Evolutionary conservation across 2,329 filamentous ascomycete species (phyloP), one percentile per base, ranked within the genome.

Genomic region (Xylaria sp.): DNA sequence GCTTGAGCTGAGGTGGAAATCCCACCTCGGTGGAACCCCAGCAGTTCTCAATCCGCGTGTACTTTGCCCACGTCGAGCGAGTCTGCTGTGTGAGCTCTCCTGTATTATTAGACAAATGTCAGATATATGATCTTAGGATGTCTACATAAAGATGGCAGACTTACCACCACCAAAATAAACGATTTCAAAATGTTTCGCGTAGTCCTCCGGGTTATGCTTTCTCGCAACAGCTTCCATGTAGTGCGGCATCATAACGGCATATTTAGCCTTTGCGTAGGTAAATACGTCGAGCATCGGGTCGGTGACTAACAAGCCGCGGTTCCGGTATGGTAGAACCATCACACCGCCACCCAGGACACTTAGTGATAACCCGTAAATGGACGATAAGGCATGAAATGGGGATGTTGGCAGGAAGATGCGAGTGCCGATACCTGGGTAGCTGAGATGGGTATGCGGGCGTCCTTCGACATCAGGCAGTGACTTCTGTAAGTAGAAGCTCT

Each of bases 101-200:
- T 75, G 28, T 44, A 15, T 31, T 15, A 1, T 37, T 0, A 15
- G n/a, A 39, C 25, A 18, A 31, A 62, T 23, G 28, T 50, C 39
- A 63, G 51, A 23, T 57, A 15, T 34, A 18, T 5, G 12, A 6
- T 9, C 3, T 3, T 2, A n/a, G 13, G 3, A 50, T 51, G 7
- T 10, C 20, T 12, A 5, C 10, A 25, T 37, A 23, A 12, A 4
- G 18, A 34, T 56, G 10, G 37, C 7, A 44, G 34, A 67, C 74
- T 63, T 58, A 75, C 74, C 74, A 34, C 74, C 74, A 52, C 72
- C 73, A 25, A 72, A 73, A 48, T 39, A 69, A 1, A 72, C 70
- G 1, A 39, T 39, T 1, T 71, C 65, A 5, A 75, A 73, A 2
- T 48, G 20, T 34, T 70, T 48, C 51, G 75, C 74, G 23, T 73